phyloP scores from a whole-genome alignment of 2,329 filamentous ascomycete genomes.

The Fusarium dlaminii region DNA sequence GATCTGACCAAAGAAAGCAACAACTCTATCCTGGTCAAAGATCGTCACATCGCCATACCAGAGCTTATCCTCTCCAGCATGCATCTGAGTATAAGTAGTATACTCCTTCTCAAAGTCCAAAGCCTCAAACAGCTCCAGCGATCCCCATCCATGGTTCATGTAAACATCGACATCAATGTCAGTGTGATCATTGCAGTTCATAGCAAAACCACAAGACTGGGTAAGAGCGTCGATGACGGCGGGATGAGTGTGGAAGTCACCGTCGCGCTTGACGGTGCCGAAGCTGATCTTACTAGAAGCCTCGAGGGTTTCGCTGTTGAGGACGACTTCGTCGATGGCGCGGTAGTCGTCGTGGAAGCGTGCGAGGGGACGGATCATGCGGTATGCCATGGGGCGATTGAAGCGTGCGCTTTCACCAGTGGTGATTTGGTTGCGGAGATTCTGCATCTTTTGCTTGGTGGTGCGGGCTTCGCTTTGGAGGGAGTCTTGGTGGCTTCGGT shows the following conservation, averaged over 20 bases:
- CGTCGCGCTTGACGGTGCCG: conserved; percentile 24
- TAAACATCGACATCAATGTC: conserved; percentile 32
- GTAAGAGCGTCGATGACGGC: conserved; percentile 35
- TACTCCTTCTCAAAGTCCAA: conserved; percentile 36
- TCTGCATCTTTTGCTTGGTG: conserved; percentile 25
- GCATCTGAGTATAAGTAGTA: conserved; percentile 34
- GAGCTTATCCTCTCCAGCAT: conserved; percentile 22
- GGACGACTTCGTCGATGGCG: conserved; percentile 31
- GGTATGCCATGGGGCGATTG: conserved; percentile 37
- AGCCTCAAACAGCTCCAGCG: conserved; percentile 28
- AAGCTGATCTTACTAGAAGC: conserved; percentile 30
- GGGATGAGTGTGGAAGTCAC: conserved; percentile 31
- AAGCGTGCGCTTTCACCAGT: conserved; percentile 27
- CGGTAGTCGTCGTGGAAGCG: conserved; percentile 38
- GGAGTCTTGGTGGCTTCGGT: conserved; percentile 3
- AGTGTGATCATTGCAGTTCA: conserved; percentile 37
- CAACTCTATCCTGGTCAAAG: conserved; percentile 61
- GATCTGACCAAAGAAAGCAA: conserved; percentile 46
- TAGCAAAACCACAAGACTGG: conserved; percentile 35
- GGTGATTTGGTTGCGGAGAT: conserved; percentile 20
- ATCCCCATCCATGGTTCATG: conserved; percentile 38
- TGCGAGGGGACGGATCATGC: conserved; percentile 31
- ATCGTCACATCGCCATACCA: conserved; percentile 61
- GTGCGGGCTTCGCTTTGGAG: not conserved
- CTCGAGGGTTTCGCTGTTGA: conserved; percentile 32